A percentile compares a stretch with the other conserved stretches of the same genome.
These are phyloP conservation scores for Conticribra weissflogii DNA, from an alignment of 108 stramenopile species.

Conservation along the genomic window DNA sequence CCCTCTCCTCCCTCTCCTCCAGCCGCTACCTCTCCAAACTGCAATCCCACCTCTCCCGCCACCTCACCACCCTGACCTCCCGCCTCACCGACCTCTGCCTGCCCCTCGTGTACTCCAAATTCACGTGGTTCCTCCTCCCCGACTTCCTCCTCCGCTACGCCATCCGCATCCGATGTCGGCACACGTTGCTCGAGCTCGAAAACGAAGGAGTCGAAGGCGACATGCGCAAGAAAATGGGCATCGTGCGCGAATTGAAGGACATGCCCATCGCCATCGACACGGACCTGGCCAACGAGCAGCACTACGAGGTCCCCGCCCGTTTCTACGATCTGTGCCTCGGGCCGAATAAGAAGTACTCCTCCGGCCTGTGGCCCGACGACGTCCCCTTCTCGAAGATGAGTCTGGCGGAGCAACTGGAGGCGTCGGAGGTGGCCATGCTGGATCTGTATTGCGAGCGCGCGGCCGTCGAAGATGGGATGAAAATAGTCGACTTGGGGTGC, in stretches of 20 bases:
- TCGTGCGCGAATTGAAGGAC: conserved; percentile 54
- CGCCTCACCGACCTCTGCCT: conserved; percentile 53
- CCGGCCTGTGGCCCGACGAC: conserved; percentile 62
- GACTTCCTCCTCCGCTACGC: conserved; percentile 72
- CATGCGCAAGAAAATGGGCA: conserved; percentile 52
- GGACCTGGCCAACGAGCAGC: conserved; percentile 92
- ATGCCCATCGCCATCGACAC: conserved; percentile 91
- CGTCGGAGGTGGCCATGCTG: conserved; percentile 89
- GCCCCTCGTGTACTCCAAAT: conserved; percentile 45
- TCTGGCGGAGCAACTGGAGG: conserved; percentile 26
- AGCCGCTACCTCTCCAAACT: conserved; percentile 51
- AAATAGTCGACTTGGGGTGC: conserved; percentile 81
- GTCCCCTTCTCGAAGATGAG: not conserved
- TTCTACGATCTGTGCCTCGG: conserved; percentile 92
- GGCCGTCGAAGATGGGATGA: conserved; percentile 86
- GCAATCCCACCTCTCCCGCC: conserved; percentile 25
- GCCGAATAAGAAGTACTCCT: conserved; percentile 92
- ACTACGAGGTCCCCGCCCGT: conserved; percentile 96
- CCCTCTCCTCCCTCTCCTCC: conserved; percentile 34
- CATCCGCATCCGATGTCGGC: conserved; percentile 65
- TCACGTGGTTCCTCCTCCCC: conserved; percentile 60
- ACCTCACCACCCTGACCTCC: conserved; percentile 44
- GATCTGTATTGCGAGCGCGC: conserved; percentile 88
- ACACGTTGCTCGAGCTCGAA: conserved; percentile 55
- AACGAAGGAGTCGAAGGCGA: conserved; percentile 45